Evolutionary conservation across 2,329 filamentous ascomycete genomes (phyloP), one percentile per base, ranked within the genome.

Genomic region (Fusarium albosuccineum): DNA sequence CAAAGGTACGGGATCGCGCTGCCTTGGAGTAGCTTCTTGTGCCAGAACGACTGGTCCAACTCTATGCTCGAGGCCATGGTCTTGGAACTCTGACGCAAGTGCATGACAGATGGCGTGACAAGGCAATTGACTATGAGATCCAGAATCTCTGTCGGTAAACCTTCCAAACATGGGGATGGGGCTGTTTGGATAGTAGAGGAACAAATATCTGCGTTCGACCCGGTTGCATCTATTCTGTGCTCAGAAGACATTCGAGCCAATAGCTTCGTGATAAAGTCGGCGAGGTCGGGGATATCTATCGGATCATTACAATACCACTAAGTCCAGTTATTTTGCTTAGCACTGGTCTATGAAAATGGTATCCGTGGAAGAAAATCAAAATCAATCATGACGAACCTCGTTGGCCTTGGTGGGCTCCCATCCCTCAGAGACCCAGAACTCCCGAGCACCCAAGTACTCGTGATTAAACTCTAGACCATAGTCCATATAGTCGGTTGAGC

Each of bases 221-320:
- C 17, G 13, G 9, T 1, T 1, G 8, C 4, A 30, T 22, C 17
- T 3, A 7, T 4, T 37, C 2, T 11, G 29, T 9, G 11, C 14
- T 9, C 17, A 1, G 17, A 17, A 14, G 40, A 14, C 8, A 37
- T 17, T 27, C 48, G n/a, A 16, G 9, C 4, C n/a, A 40, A 2
- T 9, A 54, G 16, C 3, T 22, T 7, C 22, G 16, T 39, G 41
- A 48, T 3, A 29, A 53, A 59, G 1, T 22, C n/a, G 3, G 16
- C 0, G 1, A 59, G 41, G 16, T 9, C 9, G 2, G n/a, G 5
- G 14, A 59, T 13, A 26, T 36, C 11, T 2, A 59, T 39, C 5
- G 41, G 49, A 26, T 59, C 40, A 13, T 52, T n/a, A n/a, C 55
- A 58, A n/a, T 36, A 52, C 55, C 55, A 58, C 55, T 58, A 1